Base-by-base conservation (phyloP, 495 filamentous ascomycete species). In the Immersiella caudata region DNA sequence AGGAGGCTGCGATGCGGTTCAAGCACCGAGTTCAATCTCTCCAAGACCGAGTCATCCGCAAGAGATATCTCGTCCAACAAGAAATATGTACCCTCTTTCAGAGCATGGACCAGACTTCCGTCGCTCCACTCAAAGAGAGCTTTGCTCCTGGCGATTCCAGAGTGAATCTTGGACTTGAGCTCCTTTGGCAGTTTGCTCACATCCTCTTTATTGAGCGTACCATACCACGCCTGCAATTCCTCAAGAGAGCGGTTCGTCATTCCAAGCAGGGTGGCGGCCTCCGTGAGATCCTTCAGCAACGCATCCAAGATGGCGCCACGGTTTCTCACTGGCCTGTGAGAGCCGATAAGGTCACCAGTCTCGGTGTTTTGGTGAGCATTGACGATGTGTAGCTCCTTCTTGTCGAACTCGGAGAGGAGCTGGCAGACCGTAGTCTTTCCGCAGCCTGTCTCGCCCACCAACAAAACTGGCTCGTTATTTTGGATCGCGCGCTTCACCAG, bases 361-460 rank as follows among this genome's bases (percentile, higher is more conserved):
- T 99, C 96, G 11, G 94, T 89, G 68, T 97, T 99, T 70, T 97
- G 93, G 75, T 99, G 96, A 9, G 96, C 96, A 79, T 98, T 99
- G 71, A 98, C 89, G 71, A 93, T 96, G 68, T 92, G 86, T 55
- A 99, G 78, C 67, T 89, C 79, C 69, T 89, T 91, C 27, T 83
- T 82, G 72, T 91, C 86, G 21, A 91, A 87, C 67, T 94, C 88
- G 5, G 96, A 92, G 59, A 99, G 85, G 68, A 96, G 86, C 77
- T 99, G 96, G 69, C 93, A 96, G 21, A 98, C 90, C 8, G 93
- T 96, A 0, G 96, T 99, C 80, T 99, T 99, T 29, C 96, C 96
- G 71, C 93, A 97, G 1, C 96, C 96, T 54, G 96, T 99, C 73
- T 97, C 96, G 67, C 96, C 96, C 49, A 99, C 92, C 11, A 99